Evolutionary conservation across 202 grass and related monocot species (phyloP), one percentile per base, ranked within the genome.

Genomic region (Panicum virgatum): DNA sequence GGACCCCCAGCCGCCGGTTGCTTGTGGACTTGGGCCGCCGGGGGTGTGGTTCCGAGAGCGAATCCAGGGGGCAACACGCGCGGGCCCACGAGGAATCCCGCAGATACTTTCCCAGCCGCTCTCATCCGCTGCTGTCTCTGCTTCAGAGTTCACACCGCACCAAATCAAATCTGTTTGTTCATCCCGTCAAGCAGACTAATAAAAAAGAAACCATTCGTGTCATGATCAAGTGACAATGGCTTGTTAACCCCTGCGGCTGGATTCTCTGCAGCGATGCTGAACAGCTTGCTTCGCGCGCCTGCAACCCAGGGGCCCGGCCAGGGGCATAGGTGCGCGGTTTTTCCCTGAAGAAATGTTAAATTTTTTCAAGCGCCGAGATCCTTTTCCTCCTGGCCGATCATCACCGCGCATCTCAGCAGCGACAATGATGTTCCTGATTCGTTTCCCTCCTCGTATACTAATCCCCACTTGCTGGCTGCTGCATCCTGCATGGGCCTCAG

Each of bases 41-140:
- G 1, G 5, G 26, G 51, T n/a, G n/a, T 72, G 54, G 46, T 39
- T 13, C 34, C 51, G 40, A 87, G 85, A 69, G n/a, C n/a, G n/a
- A n/a, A n/a, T n/a, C n/a, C n/a, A n/a, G n/a, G n/a, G n/a, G 78
- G 73, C 15, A 80, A 77, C 37, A 39, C 16, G 3, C 12, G 3
- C 11, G 12, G 82, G 69, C 59, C 89, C 87, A 62, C 68, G 12
- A 14, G 18, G 90, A 85, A 93, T 91, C 93, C 53, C 25, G 48
- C 7, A 88, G 91, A 93, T 93, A 86, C 94, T 91, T 97, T 82
- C 83, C 88, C 66, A 86, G 73, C 81, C 83, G 63, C 43, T 50
- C 13, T 48, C 39, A 42, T 13, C 23, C 38, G 32, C 58, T 44
- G 3, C 69, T 51, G 3, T 25, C 30, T 29, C 7, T 7, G 13